Evolutionary conservation across 2,329 filamentous ascomycete species (phyloP).

Genomic region (Diaporthe sp.): DNA sequence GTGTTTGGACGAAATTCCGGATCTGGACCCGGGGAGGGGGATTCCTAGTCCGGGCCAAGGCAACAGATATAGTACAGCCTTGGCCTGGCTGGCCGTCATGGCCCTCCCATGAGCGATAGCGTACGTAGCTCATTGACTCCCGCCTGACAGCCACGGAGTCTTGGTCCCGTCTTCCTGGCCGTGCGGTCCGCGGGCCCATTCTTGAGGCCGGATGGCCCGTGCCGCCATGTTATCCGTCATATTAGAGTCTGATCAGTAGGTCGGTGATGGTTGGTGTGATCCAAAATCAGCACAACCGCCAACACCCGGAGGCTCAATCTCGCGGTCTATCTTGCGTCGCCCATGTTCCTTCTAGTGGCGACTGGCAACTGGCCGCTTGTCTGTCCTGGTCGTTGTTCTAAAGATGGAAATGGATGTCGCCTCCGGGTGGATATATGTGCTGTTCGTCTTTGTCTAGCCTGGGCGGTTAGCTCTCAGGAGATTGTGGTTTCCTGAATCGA

Average conservation of each 20-base stretch:
- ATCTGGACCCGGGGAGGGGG: background rate
- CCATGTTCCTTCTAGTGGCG: background rate
- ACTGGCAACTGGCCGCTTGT: background rate
- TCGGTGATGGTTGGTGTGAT: background rate
- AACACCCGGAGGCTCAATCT: background rate
- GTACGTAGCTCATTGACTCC: background rate
- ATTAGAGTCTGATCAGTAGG: background rate
- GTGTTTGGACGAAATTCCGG: background rate
- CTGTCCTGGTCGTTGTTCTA: slow-evolving; percentile 9
- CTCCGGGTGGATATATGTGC: slow-evolving; percentile 13
- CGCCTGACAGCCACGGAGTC: background rate
- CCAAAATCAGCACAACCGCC: background rate
- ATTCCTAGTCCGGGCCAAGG: background rate
- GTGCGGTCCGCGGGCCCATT: background rate
- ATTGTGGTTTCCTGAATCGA: background rate
- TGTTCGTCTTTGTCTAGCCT: background rate
- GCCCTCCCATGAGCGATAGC: background rate
- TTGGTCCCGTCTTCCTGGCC: background rate
- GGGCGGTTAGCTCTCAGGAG: slow-evolving; percentile 20
- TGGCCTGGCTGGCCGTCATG: background rate
- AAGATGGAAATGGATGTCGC: slow-evolving; percentile 27
- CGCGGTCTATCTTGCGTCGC: background rate
- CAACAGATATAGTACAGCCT: background rate
- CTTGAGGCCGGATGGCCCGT: background rate
- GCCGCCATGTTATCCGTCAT: background rate